Evolutionary conservation across 2,329 filamentous ascomycete species (phyloP), one percentile per base, ranked within the genome.

Genomic region (Colletotrichum euphorbiae): DNA sequence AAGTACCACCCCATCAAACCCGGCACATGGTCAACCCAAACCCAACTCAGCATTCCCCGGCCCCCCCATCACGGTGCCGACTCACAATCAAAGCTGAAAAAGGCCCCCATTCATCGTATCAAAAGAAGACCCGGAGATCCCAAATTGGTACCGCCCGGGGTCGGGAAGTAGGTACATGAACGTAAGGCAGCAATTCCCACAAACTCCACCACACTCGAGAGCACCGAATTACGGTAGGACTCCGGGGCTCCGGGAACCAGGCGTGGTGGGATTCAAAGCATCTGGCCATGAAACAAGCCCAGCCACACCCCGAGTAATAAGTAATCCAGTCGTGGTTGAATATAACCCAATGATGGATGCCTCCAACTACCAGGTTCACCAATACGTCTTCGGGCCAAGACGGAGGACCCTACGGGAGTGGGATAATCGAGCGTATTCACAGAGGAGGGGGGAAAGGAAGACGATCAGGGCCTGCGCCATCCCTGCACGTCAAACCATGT

Each of bases 401-500:
- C 31, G 43, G 43, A 15, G 33, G 19, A 40, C 17, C 51, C 31
- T 31, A 31, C 17, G 43, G 56, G 55, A 5, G 42, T 33, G n/a
- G 54, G 55, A 48, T 58, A 17, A 31, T n/a, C 15, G 4, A 31
- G 19, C 13, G 12, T 19, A 8, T 28, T 28, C 28, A 6, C 1
- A 28, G 28, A 8, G 28, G 1, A 28, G 28, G 1, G 28, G 28
- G 28, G 28, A 8, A 28, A 4, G 6, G 28, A 28, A 28, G 46
- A 51, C 12, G 36, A 51, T 58, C 64, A 67, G 36, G 59, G 64
- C 57, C 64, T 7, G 31, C 60, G n/a, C 59, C 64, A 43, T 63
- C 28, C 59, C n/a, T 15, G 2, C 64, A 31, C 50, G n/a, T 31
- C 59, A 19, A 13, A 24, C 8, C 24, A 24, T 21, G 21, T 21